Base-by-base conservation (phyloP, 179 eudicot species). In the Pouteria campechiana region DNA sequence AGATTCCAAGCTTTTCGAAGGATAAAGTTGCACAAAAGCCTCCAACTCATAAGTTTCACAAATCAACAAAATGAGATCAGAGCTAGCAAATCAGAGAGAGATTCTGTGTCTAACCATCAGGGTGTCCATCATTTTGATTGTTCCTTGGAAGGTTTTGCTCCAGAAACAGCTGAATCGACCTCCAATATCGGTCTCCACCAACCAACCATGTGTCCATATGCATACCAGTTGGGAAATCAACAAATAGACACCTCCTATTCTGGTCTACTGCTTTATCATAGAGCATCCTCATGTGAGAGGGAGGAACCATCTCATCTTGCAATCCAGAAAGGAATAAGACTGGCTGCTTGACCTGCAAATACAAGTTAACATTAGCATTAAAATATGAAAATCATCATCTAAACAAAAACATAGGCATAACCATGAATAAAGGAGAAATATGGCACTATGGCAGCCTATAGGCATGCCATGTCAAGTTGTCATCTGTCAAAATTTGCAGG, bases 171-270 rank as follows among this genome's bases (percentile, higher is more conserved):
- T 50, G 67, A 49, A 84, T 55, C 2, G 81, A 69, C 39, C 52
- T 81, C 97, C 97, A 89, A 55, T 88, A 88, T 21, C 22, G 68
- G 33, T 88, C 97, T 63, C 97, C 97, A 47, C 95, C 97, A 51
- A 85, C 48, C 48, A 83, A 63, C 97, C 97, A 88, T 46, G 97
- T 88, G 73, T 88, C 92, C 97, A 88, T 88, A 67, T 88, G 97
- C 97, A 88, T 84, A 72, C 97, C 97, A 17, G 65, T 57, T 28
- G 95, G 93, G 37, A 89, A 89, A 28, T 84, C 93, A 37, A 67
- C 85, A 67, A 81, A 84, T 37, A 17, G 36, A 48, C 97, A 81
- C n/a, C 38, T 49, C 18, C 24, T 65, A 48, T 89, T 89, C 53
- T 44, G 88, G 7, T 83, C 75, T 52, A 95, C 97, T 25, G 95